phyloP scores from a whole-genome alignment of 2,329 filamentous ascomycete species.

The Colletotrichum caudatum region DNA sequence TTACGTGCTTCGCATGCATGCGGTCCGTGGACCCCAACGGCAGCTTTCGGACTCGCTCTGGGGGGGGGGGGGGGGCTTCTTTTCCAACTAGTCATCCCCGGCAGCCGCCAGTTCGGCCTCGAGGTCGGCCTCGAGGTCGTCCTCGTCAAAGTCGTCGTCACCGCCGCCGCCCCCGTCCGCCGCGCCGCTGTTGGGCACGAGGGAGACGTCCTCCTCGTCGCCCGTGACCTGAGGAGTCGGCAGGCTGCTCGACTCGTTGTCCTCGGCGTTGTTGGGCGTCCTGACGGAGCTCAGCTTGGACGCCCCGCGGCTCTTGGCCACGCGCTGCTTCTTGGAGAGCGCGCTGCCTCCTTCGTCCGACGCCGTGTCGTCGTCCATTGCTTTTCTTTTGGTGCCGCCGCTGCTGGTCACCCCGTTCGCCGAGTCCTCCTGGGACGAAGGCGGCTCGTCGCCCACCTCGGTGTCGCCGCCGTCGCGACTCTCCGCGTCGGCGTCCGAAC shows the following conservation, averaged over 20 bases:
- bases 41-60: not conserved
- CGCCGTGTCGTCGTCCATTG: slow-evolving; percentile 45
- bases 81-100: slow-evolving; percentile 45
- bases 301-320: slow-evolving; percentile 58
- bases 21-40: not conserved
- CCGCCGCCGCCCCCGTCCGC: slow-evolving; percentile 55
- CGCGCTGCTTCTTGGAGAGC: slow-evolving; percentile 64
- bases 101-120: slow-evolving; percentile 73
- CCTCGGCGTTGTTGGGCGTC: slow-evolving; percentile 55
- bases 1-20: slow-evolving; percentile 27
- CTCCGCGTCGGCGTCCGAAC: slow-evolving; percentile 55
- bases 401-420: slow-evolving; percentile 6
- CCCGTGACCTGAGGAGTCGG: slow-evolving; percentile 56
- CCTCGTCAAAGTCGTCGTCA: slow-evolving; percentile 63
- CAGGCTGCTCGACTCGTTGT: slow-evolving; percentile 52
- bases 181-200: slow-evolving; percentile 42
- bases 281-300: slow-evolving; percentile 61
- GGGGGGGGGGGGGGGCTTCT: not conserved
- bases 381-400: slow-evolving; percentile 38
- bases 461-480: slow-evolving; percentile 41
- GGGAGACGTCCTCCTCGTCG: slow-evolving; percentile 55
- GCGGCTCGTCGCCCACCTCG: slow-evolving; percentile 41
- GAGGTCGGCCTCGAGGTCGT: slow-evolving; percentile 68
- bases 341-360: slow-evolving; percentile 47
- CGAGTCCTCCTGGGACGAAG: slow-evolving; percentile 29